These are phyloP conservation scores for Ophiostoma himal-ulmi DNA, from an alignment of 2,329 filamentous ascomycete genomes.

Conservation along the genomic window DNA sequence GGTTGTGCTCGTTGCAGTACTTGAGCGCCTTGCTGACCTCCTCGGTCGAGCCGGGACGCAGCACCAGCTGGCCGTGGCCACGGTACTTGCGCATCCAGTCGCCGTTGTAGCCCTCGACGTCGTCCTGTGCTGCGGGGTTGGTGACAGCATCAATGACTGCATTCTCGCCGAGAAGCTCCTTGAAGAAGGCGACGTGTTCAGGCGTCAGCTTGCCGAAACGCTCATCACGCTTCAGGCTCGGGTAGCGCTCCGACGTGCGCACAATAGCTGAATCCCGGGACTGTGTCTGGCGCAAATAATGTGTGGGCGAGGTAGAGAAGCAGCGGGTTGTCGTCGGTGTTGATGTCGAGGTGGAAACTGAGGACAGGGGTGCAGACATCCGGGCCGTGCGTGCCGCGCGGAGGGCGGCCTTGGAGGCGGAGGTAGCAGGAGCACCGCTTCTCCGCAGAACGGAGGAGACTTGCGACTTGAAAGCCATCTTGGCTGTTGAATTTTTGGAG, in stretches of 20 bases:
- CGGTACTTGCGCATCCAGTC: conserved; percentile 99
- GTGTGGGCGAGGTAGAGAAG: conserved; percentile 21
- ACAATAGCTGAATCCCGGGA: conserved; percentile 38
- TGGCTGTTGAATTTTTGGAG: background rate
- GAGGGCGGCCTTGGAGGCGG: conserved; percentile 15
- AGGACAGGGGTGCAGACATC: background rate
- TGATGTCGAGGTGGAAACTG: background rate
- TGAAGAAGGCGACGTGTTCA: conserved; percentile 80
- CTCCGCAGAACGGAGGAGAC: conserved; percentile 22
- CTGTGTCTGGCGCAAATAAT: conserved; percentile 15
- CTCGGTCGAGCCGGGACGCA: conserved; percentile 77
- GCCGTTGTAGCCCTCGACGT: conserved; percentile 86
- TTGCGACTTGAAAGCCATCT: conserved; percentile 21
- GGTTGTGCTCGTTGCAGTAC: conserved; percentile 89
- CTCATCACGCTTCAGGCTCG: conserved; percentile 70
- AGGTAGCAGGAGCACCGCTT: background rate
- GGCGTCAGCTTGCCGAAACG: conserved; percentile 67
- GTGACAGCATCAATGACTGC: conserved; percentile 81
- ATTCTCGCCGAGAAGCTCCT: conserved; percentile 67
- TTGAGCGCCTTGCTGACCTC: conserved; percentile 86
- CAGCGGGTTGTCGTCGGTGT: conserved; percentile 4
- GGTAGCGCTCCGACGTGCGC: conserved; percentile 82
- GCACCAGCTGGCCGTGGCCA: conserved; percentile 77
- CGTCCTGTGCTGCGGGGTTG: conserved; percentile 61
- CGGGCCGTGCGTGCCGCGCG: conserved; percentile 13